phyloP scores from a whole-genome alignment of 768 basidiomycete genomes.

The Filobasidium wieringae region DNA sequence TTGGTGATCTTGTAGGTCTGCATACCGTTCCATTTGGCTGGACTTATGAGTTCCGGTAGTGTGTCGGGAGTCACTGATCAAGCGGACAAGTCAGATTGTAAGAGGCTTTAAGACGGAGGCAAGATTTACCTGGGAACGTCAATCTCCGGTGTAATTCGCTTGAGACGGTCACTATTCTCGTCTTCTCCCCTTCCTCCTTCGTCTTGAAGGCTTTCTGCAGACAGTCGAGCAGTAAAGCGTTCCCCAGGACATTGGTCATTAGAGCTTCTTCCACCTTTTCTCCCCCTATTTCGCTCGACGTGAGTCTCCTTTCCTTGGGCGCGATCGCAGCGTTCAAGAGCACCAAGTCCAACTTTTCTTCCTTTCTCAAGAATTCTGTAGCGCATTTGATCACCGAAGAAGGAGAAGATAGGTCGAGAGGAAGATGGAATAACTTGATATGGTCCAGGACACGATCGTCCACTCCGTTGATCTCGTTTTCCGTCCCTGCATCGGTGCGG shows the following conservation, averaged over 20 bases:
- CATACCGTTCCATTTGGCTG: slow-evolving; percentile 6
- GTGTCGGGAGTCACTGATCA: not conserved
- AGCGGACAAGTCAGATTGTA: not conserved
- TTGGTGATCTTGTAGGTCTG: slow-evolving; percentile 10
- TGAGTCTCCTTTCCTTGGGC: not conserved
- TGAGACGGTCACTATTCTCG: slow-evolving; percentile 4
- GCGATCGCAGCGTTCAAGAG: slow-evolving; percentile 4
- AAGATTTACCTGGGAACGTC: not conserved
- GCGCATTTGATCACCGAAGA: slow-evolving; percentile 6
- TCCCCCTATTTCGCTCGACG: not conserved
- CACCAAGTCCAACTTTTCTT: slow-evolving; percentile 1
- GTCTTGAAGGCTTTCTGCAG: not conserved
- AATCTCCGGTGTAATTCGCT: slow-evolving; percentile 12
- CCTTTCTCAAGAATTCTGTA: not conserved
- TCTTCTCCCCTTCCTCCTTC: not conserved
- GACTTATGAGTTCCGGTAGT: not conserved
- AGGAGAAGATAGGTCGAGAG: slow-evolving; percentile 3
- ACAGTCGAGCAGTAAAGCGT: slow-evolving; percentile 1
- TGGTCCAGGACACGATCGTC: not conserved
- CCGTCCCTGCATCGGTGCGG: not conserved
- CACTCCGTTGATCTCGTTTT: not conserved
- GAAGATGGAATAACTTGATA: not conserved
- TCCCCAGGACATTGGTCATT: slow-evolving; percentile 12
- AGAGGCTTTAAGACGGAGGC: not conserved
- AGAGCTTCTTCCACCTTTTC: slow-evolving; percentile 2